Conservation (phyloP, 1,139 yeast genomes). For the Insectozyma bohioensis region DNA sequence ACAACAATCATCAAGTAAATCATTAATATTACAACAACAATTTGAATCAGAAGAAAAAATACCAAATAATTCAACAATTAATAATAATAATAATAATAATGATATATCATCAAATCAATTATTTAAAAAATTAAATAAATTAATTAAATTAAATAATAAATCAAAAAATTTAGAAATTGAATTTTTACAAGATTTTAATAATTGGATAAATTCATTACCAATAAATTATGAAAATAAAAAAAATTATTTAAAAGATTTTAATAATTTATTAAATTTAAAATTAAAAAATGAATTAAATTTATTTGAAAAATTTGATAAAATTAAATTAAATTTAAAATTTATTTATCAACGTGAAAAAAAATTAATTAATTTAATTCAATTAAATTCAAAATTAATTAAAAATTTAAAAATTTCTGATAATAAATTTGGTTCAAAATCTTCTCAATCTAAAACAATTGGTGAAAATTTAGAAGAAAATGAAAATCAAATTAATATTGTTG, state of each 20-base stretch:
- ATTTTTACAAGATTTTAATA: constrained; percentile 26
- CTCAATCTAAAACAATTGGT: constrained; percentile 35
- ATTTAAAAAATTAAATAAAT: constrained; percentile 12
- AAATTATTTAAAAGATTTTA: constrained; percentile 40
- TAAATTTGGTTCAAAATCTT: constrained; percentile 44
- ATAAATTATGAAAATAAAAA: constrained; percentile 36
- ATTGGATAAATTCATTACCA: constrained; percentile 45
- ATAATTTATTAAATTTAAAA: constrained; percentile 32
- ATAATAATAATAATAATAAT: constrained; percentile 9
- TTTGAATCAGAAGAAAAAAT: too few species aligned
- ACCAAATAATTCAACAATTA: constrained; percentile 4
- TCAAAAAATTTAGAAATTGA: constrained; percentile 14
- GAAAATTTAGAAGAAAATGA: constrained; percentile 53
- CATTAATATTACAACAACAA: constrained; percentile 10
- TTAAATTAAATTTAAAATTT: constrained; percentile 41
- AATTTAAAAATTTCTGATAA: constrained; percentile 41
- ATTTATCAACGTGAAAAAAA: constrained; percentile 54
- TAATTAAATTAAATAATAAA: constrained; percentile 13
- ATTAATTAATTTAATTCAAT: constrained; percentile 33
- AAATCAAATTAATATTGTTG: constrained; percentile 49
- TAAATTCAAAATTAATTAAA: constrained; percentile 33
- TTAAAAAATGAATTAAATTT: constrained; percentile 30
- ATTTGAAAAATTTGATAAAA: constrained; percentile 39
- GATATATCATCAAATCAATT: constrained; percentile 10
- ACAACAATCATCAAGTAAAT: too few species aligned